These are phyloP conservation scores for Microsporum ferrugineum DNA, from an alignment of 2,329 filamentous ascomycete species.

Conservation along the genomic window DNA sequence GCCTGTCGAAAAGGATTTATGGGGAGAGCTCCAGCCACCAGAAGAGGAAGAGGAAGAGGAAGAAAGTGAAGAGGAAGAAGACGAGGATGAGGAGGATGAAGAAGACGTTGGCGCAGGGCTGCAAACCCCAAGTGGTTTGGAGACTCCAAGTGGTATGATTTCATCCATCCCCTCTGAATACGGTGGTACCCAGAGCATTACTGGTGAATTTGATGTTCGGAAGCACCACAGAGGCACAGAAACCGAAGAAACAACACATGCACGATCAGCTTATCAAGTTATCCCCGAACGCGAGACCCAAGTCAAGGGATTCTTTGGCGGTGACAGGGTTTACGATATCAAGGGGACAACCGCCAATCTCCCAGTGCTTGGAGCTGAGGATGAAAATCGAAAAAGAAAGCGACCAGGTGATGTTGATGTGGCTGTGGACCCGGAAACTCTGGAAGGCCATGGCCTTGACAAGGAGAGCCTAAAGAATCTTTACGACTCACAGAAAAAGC, in stretches of 20 bases:
- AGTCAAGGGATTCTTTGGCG: conserved; percentile 89
- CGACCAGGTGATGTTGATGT: conserved; percentile 94
- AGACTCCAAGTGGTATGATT: conserved; percentile 69
- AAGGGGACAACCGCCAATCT: conserved; percentile 48
- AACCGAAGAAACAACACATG: conserved; percentile 65
- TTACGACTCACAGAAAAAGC: conserved; percentile 61
- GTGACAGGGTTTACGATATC: conserved; percentile 86
- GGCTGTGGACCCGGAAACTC: conserved; percentile 72
- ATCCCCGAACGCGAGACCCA: conserved; percentile 78
- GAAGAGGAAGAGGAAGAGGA: conserved; percentile 58
- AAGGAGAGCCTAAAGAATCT: conserved; percentile 71
- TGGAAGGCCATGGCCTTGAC: conserved; percentile 55
- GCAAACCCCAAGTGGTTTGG: conserved; percentile 63
- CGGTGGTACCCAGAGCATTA: conserved; percentile 60
- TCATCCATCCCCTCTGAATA: conserved; percentile 75
- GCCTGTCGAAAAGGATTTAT: conserved; percentile 73
- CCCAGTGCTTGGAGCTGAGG: conserved; percentile 69
- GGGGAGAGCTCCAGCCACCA: conserved; percentile 80
- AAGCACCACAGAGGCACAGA: conserved; percentile 78
- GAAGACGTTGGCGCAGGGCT: conserved; percentile 53
- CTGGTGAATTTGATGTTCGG: conserved; percentile 80
- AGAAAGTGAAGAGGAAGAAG: conserved; percentile 58
- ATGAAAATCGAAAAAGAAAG: conserved; percentile 72
- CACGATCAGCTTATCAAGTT: conserved; percentile 75
- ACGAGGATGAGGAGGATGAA: conserved; percentile 54